These are phyloP conservation scores for Ophidiomyces ophidiicola DNA, from an alignment of 2,329 filamentous ascomycete genomes.

Conservation along the genomic window DNA sequence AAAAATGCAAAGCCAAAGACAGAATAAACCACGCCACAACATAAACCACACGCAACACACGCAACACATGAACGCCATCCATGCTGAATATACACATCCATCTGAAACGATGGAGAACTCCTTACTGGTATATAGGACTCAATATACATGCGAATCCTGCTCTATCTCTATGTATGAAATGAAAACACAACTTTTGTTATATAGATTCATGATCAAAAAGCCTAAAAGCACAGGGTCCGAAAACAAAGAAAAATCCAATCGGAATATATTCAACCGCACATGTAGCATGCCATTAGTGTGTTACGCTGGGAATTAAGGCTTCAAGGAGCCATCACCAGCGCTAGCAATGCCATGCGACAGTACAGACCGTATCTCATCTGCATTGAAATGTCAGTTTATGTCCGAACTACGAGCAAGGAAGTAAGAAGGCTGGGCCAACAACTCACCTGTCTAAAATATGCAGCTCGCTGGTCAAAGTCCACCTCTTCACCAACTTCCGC, in stretches of 20 bases:
- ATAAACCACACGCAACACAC: slow-evolving; percentile 9
- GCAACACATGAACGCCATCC: slow-evolving; percentile 8
- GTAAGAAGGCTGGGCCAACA: neutral
- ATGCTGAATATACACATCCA: slow-evolving; percentile 10
- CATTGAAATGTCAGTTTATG: slow-evolving; percentile 6
- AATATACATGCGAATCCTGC: slow-evolving; percentile 9
- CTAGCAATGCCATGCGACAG: slow-evolving; percentile 93
- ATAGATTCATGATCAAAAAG: neutral
- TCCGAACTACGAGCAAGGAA: no score
- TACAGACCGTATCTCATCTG: slow-evolving; percentile 97
- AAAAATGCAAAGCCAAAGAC: slow-evolving; percentile 11
- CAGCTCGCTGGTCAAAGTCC: slow-evolving; percentile 90
- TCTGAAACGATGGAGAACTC: slow-evolving; percentile 1
- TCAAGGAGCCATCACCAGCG: slow-evolving; percentile 65
- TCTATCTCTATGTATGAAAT: slow-evolving; percentile 11
- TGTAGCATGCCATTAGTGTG: neutral
- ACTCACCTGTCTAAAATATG: slow-evolving; percentile 98
- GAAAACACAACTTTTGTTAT: slow-evolving; percentile 11
- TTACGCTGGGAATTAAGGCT: slow-evolving; percentile 2
- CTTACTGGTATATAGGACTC: slow-evolving; percentile 9
- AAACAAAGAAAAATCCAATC: no score
- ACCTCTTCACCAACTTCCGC: slow-evolving; percentile 90
- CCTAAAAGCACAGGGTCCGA: no score
- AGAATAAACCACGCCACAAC: slow-evolving; percentile 13
- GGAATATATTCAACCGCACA: neutral